Evolutionary conservation across 805 yeast species (phyloP), one percentile per base, ranked within the genome.

Genomic region (Cyberlindnera americana): DNA sequence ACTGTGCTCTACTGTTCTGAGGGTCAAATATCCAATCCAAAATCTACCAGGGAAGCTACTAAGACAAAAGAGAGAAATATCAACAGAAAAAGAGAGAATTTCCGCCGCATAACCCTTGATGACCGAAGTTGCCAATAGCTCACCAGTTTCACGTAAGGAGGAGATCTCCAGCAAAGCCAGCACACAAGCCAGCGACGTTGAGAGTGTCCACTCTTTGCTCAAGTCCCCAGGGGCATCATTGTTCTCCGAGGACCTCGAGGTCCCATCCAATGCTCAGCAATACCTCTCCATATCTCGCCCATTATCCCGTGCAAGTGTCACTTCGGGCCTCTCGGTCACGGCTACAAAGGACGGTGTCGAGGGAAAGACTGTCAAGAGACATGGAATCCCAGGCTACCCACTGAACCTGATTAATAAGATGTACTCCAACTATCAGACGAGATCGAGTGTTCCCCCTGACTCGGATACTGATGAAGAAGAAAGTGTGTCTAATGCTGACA

Each of bases 281-380:
- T 37, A 41, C 24, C 36, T 46, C 4, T 43, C 59, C n/a, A 49
- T 60, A 5, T 76, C 85, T 1, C 66, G 85, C 31, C 82, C 83
- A 0, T 53, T 75, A 16, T 79, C 86, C 0, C 67, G 86, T 35
- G 72, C 73, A 33, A 77, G 83, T 18, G 72, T 74, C 15, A 77
- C 84, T 0, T 78, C 86, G 1, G 81, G 84, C 24, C 56, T 81
- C n/a, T 80, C 87, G 0, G 78, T 81, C 28, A 79, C 83, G 5
- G 88, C 88, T 17, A 79, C 85, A 14, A 81, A 82, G 49, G 88
- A 82, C 56, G 88, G 89, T 0, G 59, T 81, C 4, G 86, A 81
- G 53, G 89, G 89, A 5, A 72, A 74, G 44, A 61, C 73, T 34
- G 64, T 76, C 31, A 77, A 70, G 49, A 62, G 80, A 33, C 38